phyloP scores from a whole-genome alignment of 2,329 filamentous ascomycete species.

The Fragosphaeria purpurea region DNA sequence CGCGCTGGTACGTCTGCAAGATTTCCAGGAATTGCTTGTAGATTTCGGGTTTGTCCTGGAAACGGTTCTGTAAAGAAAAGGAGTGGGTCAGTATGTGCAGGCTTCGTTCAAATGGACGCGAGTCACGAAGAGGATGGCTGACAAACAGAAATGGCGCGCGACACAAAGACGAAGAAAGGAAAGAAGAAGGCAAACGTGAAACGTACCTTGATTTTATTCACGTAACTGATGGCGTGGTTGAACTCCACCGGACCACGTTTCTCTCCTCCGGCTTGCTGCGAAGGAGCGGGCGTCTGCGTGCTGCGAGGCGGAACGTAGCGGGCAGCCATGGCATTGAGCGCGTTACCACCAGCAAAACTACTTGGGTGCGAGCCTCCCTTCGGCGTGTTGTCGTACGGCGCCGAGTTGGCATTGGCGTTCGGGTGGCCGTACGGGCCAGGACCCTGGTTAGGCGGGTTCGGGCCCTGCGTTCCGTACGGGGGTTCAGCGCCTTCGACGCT shows the following conservation, averaged over 20 bases:
- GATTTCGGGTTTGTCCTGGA: constrained; percentile 91
- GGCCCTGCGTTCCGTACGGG: constrained; percentile 48
- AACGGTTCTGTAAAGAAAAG: constrained; percentile 64
- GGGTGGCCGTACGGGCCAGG: constrained; percentile 19
- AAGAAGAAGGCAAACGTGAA: not conserved
- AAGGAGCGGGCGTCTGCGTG: constrained; percentile 41
- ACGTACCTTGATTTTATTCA: constrained; percentile 96
- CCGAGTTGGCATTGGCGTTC: not conserved
- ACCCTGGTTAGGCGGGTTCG: constrained; percentile 29
- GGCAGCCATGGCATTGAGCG: not conserved
- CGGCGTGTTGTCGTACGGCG: constrained; percentile 7
- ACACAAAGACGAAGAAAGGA: not conserved
- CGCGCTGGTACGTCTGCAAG: constrained; percentile 92
- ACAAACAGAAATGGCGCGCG: not conserved
- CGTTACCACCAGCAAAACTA: no score
- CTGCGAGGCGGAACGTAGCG: constrained; percentile 38
- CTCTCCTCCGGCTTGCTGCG: constrained; percentile 56
- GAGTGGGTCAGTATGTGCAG: not conserved
- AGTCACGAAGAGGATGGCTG: no score
- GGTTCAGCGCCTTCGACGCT: constrained; percentile 54
- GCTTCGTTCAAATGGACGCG: no score
- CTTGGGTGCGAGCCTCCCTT: no score
- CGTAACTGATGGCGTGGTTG: constrained; percentile 98
- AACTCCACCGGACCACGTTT: constrained; percentile 95
- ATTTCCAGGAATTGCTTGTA: constrained; percentile 99